phyloP scores from a whole-genome alignment of 805 yeast species.

The Grigorovia yakushimaensis region DNA sequence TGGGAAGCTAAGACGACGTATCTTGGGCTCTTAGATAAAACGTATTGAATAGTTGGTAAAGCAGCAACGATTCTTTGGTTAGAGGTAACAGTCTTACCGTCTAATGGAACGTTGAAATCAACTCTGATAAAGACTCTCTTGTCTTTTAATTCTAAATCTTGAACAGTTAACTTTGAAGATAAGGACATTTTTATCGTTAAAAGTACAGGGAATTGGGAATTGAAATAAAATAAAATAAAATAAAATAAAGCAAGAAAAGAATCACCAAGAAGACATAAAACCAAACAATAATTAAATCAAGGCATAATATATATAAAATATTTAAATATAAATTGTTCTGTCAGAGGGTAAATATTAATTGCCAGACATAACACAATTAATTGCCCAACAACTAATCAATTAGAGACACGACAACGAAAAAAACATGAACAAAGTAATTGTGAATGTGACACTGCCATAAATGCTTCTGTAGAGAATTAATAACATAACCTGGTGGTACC shows the following conservation, averaged over 20 bases:
- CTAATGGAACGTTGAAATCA: conserved; percentile 91
- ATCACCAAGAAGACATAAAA: background rate
- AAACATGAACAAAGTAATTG: background rate
- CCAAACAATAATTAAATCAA: background rate
- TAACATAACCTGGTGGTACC: too few species aligned
- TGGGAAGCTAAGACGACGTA: conserved; percentile 91
- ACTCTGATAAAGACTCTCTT: conserved; percentile 99
- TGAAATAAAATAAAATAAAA: background rate
- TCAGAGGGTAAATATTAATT: background rate
- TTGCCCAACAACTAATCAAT: background rate
- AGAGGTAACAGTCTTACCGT: conserved; percentile 94
- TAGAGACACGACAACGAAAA: background rate
- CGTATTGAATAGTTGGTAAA: conserved; percentile 94
- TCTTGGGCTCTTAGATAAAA: conserved; percentile 83
- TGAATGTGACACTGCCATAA: background rate
- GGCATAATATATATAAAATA: background rate
- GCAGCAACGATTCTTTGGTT: conserved; percentile 99
- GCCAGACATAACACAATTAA: background rate
- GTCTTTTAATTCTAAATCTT: conserved; percentile 75
- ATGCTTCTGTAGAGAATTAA: too few species aligned
- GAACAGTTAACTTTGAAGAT: conserved; percentile 85
- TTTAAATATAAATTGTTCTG: background rate
- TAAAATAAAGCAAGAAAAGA: background rate
- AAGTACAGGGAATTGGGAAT: background rate
- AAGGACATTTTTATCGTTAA: conserved; percentile 59